Evolutionary conservation across 2,329 filamentous ascomycete genomes (phyloP).

Genomic region (Sclerotinia trifoliorum): DNA sequence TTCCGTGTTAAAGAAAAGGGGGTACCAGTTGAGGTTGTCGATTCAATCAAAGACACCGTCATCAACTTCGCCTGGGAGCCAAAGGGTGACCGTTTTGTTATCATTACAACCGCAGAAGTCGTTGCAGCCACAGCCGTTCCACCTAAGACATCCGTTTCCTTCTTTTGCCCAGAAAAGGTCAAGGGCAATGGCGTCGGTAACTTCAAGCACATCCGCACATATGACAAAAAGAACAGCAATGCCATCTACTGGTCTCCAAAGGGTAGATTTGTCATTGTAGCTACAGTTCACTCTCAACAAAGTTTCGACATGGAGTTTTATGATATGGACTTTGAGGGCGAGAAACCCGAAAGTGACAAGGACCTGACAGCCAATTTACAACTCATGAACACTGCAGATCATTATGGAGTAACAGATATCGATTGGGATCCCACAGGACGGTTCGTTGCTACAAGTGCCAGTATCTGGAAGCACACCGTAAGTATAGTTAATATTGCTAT

Average conservation of each 20-base stretch:
- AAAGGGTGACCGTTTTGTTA: constrained; percentile 93
- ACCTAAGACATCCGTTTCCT: constrained; percentile 91
- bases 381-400: constrained; percentile 88
- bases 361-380: constrained; percentile 92
- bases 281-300: constrained; percentile 87
- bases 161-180: constrained; percentile 94
- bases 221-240: constrained; percentile 99
- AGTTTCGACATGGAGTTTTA: constrained; percentile 97
- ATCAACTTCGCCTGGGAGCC: constrained; percentile 99
- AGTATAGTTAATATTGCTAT: constrained; percentile 42
- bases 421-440: constrained; percentile 98
- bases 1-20: constrained; percentile 98
- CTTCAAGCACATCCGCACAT: constrained; percentile 92
- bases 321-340: constrained; percentile 96
- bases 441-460: constrained; percentile 90
- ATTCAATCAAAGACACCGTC: constrained; percentile 96
- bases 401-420: constrained; percentile 96
- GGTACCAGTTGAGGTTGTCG: constrained; percentile 95
- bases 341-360: constrained; percentile 90
- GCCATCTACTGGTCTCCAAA: constrained; percentile 98
- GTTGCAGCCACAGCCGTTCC: constrained; percentile 74
- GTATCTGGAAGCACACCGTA: constrained; percentile 94
- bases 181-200: constrained; percentile 81
- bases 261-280: constrained; percentile 91
- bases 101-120: constrained; percentile 91